A percentile compares a stretch with the other conserved stretches of the same genome.
These are phyloP conservation scores for Plasmopara muralis DNA, from an alignment of 352 stramenopile species.

Conservation along the genomic window DNA sequence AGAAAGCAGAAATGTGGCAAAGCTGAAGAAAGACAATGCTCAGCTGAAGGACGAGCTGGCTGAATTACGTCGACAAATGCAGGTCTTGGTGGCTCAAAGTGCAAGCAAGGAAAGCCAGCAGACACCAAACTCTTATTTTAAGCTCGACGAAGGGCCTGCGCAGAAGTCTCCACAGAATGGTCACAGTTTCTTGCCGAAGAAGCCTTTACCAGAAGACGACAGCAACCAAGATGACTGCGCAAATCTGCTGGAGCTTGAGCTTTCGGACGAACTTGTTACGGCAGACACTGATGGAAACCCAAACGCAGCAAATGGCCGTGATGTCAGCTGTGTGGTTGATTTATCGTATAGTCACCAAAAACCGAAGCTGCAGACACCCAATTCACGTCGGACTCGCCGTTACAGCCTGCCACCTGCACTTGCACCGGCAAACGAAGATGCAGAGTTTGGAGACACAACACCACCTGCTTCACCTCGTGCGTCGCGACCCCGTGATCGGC, in stretches of 20 bases:
- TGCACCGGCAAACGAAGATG: slow-evolving; percentile 18
- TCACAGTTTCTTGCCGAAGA: slow-evolving; percentile 4
- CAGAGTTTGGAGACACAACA: slow-evolving; percentile 9
- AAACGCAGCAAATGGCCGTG: slow-evolving; percentile 27
- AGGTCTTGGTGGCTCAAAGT: slow-evolving; percentile 32
- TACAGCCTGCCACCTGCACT: slow-evolving; percentile 23
- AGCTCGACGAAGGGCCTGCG: slow-evolving; percentile 8
- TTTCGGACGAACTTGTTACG: slow-evolving; percentile 15
- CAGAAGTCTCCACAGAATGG: slow-evolving; percentile 15
- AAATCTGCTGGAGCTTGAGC: slow-evolving; percentile 25
- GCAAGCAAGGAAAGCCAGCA: slow-evolving; percentile 15
- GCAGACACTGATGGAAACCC: slow-evolving; percentile 28
- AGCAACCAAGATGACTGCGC: slow-evolving; percentile 6
- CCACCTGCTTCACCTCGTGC: slow-evolving; percentile 26
- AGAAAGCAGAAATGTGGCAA: slow-evolving; percentile 67
- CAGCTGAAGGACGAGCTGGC: slow-evolving; percentile 60
- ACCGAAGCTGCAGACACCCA: slow-evolving; percentile 32
- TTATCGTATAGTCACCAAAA: slow-evolving; percentile 25
- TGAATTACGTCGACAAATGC: slow-evolving; percentile 49
- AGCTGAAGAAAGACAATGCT: slow-evolving; percentile 70
- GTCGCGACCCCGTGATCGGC: slow-evolving; percentile 26
- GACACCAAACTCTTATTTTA: neutral
- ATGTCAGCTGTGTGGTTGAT: slow-evolving; percentile 25
- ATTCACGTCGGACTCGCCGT: slow-evolving; percentile 22
- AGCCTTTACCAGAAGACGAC: slow-evolving; percentile 18